Evolutionary conservation across 768 basidiomycete species (phyloP), one percentile per base, ranked within the genome.

Genomic region (Trametes maxima): DNA sequence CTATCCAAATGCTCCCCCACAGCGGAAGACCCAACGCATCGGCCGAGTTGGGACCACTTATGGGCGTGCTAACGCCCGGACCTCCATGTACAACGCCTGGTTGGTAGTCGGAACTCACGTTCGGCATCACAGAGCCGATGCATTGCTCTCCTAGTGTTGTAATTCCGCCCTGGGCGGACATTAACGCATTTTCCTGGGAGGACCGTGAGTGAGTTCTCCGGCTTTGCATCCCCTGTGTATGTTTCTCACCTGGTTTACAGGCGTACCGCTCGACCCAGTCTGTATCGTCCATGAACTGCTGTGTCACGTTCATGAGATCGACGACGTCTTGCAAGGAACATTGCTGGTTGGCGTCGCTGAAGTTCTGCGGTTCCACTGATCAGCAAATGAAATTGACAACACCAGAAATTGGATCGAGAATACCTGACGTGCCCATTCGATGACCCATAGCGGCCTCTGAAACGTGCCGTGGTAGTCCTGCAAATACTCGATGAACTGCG

Each of bases 181-280:
- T 75, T 21, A 84, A 66, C 12, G 76, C 79, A 66, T 82, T 76
- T n/a, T 69, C 73, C 80, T 82, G 43, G 33, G 35, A 49, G 19
- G 50, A 3, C 28, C 35, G 10, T 25, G 11, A 43, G 44, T 51
- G 22, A 60, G 33, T 54, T n/a, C n/a, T n/a, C n/a, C n/a, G n/a
- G n/a, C n/a, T 45, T 6, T 25, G 13, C 52, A n/a, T 37, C 28
- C 17, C 43, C 37, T 33, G 28, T 8, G 3, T 33, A 33, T 28
- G 43, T 0, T 21, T 64, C 69, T 39, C 55, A 83, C 82, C 66
- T 69, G 68, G 64, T 85, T 82, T 1, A 85, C 79, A 87, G 10
- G 82, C 74, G 68, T 86, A 86, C 5, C 85, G 76, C 67, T 86
- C 85, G 16, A 87, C 80, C 70, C 76, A 87, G 22, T 72, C 69